Evolutionary conservation across 305 asterid species (phyloP), one percentile per base, ranked within the genome.

Genomic region (Stenogyne calaminthoides): DNA sequence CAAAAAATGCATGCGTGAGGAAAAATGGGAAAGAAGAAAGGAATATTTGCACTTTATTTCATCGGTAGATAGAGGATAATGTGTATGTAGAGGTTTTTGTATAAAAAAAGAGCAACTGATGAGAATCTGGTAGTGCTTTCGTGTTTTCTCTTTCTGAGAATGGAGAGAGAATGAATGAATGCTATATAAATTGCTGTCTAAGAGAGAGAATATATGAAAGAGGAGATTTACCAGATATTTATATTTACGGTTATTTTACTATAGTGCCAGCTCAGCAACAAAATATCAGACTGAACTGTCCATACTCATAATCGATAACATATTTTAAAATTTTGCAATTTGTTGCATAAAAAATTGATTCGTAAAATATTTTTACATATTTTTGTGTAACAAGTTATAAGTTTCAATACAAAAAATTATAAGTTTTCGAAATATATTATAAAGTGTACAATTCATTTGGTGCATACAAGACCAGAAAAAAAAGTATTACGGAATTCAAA

Each of bases 21-120:
- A 63, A 57, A 65, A 88, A 80, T 71, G 85, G 81, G 32, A n/a
- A n/a, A n/a, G 85, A 83, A 82, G 89, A 55, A 84, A 84, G 83
- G 87, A 79, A 85, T 81, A 78, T 36, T 67, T 59, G 44, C 36
- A 34, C 67, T 75, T 66, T 78, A 36, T 65, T 46, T 70, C 66
- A 76, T 44, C 54, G 55, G 47, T 44, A 69, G 51, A 75, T 64
- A 70, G 27, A 62, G 79, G 51, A 74, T 51, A 46, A 22, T 25
- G 47, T 76, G 82, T 77, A 71, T 72, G 71, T 49, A 63, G 52
- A 66, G 72, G 19, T 71, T 46, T 39, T 69, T 84, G 67, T 46
- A 72, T 55, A 59, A 20, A 69, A 39, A 80, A 64, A 67, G 76
- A 59, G 80, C 8, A 44, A 69, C 72, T 71, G 80, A 62, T 71